Percentiles rank a stretch among this genome's conserved stretches.
Evolutionary conservation across 345 rosid genomes (phyloP).

Genomic region (Euphorbia tirucalli): DNA sequence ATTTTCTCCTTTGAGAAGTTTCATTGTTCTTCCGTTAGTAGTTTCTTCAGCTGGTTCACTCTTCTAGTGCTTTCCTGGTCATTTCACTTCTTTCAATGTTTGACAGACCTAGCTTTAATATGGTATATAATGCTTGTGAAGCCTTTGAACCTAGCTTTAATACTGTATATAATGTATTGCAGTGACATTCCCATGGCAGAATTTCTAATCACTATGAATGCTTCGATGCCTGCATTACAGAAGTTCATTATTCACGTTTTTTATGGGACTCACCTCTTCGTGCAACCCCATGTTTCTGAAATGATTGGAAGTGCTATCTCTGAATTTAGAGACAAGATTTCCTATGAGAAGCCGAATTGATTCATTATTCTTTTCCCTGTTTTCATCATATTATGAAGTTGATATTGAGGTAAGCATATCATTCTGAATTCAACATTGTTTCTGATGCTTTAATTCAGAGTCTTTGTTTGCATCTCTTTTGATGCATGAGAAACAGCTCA

Average conservation of each 20-base stretch:
- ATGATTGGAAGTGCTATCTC: conserved; percentile 71
- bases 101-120: no score
- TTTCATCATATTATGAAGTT: neutral
- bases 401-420: neutral
- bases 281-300: conserved; percentile 62
- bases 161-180: no score
- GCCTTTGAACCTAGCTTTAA: no score
- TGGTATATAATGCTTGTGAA: no score
- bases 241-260: conserved; percentile 74
- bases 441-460: neutral
- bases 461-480: no score
- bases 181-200: conserved; percentile 87
- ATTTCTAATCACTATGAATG: conserved; percentile 71
- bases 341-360: conserved; percentile 78
- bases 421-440: neutral
- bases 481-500: no score
- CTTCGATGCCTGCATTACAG: conserved; percentile 63
- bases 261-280: conserved; percentile 72
- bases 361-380: neutral
- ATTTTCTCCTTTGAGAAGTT: no score
- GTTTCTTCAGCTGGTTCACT: no score
- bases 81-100: no score
- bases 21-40: no score
- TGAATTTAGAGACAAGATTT: conserved; percentile 83
- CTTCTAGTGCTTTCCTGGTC: no score